Conservation (phyloP, 2,329 filamentous ascomycete genomes). For the Diaporthe sp. region DNA sequence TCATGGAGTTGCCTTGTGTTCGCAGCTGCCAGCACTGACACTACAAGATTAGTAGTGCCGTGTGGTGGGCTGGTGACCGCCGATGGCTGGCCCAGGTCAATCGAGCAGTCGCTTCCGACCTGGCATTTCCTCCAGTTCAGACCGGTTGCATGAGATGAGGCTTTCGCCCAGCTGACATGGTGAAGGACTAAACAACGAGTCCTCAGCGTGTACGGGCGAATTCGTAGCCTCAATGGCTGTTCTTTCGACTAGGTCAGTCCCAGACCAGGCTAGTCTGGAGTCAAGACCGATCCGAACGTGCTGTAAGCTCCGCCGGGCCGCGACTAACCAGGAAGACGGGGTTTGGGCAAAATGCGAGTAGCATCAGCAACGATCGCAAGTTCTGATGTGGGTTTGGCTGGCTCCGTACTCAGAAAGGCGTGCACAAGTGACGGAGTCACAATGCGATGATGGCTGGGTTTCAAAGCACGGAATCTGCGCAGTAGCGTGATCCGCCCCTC, state of each 20-base stretch:
- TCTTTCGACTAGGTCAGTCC: background rate
- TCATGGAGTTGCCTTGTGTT: constrained; percentile 10
- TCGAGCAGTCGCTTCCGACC: background rate
- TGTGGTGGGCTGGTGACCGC: background rate
- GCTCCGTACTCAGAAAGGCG: background rate
- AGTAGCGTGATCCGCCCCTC: background rate
- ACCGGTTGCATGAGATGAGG: constrained; percentile 20
- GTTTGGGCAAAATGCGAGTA: background rate
- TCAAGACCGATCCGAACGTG: background rate
- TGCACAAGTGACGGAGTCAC: background rate
- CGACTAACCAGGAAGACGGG: background rate
- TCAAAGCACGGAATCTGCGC: background rate
- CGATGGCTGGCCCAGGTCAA: constrained; percentile 15
- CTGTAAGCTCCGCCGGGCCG: background rate
- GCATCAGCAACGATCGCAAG: background rate
- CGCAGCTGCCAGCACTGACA: constrained; percentile 2
- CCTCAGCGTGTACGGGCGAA: background rate
- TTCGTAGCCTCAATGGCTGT: constrained; percentile 3
- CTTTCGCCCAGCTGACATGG: constrained; percentile 15
- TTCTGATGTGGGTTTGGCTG: background rate
- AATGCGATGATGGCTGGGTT: background rate
- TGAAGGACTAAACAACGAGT: background rate
- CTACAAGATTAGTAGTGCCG: constrained; percentile 5
- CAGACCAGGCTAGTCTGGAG: background rate
- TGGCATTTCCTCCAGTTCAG: background rate